A percentile compares a stretch with the other conserved stretches of the same genome.
phyloP scores from a whole-genome alignment of 768 basidiomycete species.

The Hygrophoropsis aurantiaca region DNA sequence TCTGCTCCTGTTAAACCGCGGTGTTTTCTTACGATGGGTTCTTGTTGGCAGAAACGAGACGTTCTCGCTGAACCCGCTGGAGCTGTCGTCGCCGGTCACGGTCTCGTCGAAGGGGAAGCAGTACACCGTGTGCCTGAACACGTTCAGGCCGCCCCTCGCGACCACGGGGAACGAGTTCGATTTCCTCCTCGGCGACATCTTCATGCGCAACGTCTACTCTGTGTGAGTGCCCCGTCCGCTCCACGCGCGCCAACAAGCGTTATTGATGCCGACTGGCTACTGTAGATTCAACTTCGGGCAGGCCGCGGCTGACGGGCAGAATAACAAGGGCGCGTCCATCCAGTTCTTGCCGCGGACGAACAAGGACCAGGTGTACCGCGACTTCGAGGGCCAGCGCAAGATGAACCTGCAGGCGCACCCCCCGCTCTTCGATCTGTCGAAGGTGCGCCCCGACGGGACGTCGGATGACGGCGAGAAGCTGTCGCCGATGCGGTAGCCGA shows the following conservation, averaged over 20 bases:
- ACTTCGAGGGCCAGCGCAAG: constrained; percentile 20
- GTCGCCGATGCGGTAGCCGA: too few species aligned
- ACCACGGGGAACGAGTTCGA: constrained; percentile 31
- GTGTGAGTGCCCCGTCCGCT: constrained; percentile 27
- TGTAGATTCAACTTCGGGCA: constrained; percentile 45
- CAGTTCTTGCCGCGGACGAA: constrained; percentile 40
- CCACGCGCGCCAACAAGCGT: not conserved
- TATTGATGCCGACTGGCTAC: not conserved
- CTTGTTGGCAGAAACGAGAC: constrained; percentile 22
- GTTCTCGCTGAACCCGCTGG: constrained; percentile 45
- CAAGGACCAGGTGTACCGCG: constrained; percentile 30
- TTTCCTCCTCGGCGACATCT: constrained; percentile 42
- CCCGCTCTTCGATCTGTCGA: constrained; percentile 20
- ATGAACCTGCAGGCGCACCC: constrained; percentile 15
- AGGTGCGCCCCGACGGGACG: constrained; percentile 20
- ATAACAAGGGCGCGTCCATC: constrained; percentile 33
- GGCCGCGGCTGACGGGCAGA: constrained; percentile 1
- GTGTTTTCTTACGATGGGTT: not conserved
- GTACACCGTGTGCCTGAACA: constrained; percentile 38
- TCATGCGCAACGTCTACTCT: constrained; percentile 46
- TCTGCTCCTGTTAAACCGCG: too few species aligned
- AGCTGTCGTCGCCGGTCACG: constrained; percentile 33
- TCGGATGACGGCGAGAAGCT: constrained; percentile 5
- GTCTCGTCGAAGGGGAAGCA: constrained; percentile 27
- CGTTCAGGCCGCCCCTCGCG: constrained; percentile 31